Evolutionary conservation across 768 basidiomycete species (phyloP), one percentile per base, ranked within the genome.

Genomic region (Leccinum subgranulosum): DNA sequence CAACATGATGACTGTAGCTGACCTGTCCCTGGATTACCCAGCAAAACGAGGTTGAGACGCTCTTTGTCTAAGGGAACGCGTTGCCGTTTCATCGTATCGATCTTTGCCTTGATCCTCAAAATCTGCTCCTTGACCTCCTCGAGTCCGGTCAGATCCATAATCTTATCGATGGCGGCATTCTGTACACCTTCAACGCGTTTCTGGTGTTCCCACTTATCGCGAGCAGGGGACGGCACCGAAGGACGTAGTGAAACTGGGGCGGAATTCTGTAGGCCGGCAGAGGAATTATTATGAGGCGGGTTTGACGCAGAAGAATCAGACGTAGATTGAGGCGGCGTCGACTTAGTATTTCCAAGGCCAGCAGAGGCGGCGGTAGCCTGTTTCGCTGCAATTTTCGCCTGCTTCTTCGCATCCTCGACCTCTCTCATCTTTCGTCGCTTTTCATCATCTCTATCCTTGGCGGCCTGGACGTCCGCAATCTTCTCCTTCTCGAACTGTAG

Each of bases 1-100:
- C 23, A 1, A 41, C 28, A 12, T 19, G 14, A 5, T 4, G n/a
- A 86, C 74, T 0, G 83, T 84, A 1, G 81, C 87, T 87, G 81
- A 11, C 86, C 87, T 66, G 87, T 89, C 7, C 86, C 87, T 5
- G 87, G 87, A 65, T 88, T 88, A 6, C 87, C 87, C 0, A 86
- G 78, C 15, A 88, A 71, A 11, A 77, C 78, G 12, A 81, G 76
- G 63, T 88, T 87, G 64, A 86, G 83, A 1, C 86, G 73, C 56
- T 88, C 84, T 17, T 77, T 74, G 36, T 78, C 74, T 4, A 84
- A 43, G 0, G 83, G 72, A 0, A 76, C 69, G 28, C 73, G 73
- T 67, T 88, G 87, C 2, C 85, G 76, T 10, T 70, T 71, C 19
- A 74, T 71, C 0, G 75, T 70, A 33, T 87, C 84, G 25, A 66